Conservation (phyloP, 1,284 basidiomycete genomes). For the Xerocomus amazonicus region DNA sequence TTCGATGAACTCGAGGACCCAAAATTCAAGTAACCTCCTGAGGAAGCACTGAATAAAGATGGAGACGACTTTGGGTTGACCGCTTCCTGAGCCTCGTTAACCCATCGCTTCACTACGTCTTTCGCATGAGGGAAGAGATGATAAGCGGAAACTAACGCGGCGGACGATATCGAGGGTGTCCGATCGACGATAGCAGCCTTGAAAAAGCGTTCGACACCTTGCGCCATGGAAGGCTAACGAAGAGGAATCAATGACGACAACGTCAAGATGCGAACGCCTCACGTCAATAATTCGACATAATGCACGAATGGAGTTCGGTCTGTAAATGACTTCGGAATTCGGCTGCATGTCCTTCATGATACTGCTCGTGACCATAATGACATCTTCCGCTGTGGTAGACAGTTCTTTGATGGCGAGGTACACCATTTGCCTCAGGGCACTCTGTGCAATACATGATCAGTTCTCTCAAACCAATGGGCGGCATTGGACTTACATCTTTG, state of each 20-base stretch:
- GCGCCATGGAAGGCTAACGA: conserved; percentile 87
- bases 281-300: conserved; percentile 97
- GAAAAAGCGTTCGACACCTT: conserved; percentile 98
- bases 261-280: conserved; percentile 37
- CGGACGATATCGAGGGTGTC: conserved; percentile 93
- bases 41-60: conserved; percentile 57
- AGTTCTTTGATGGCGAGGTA: conserved; percentile 99
- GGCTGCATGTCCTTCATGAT: conserved; percentile 99
- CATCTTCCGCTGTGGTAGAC: conserved; percentile 93
- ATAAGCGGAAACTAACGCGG: conserved; percentile 95
- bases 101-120: conserved; percentile 97
- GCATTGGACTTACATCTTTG: conserved; percentile 80
- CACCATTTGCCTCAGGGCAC: conserved; percentile 95
- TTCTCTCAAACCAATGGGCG: conserved; percentile 2
- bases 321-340: conserved; percentile 97
- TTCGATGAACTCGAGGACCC: conserved; percentile 49
- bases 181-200: conserved; percentile 99
- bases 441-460: conserved; percentile 46
- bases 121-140: conserved; percentile 93
- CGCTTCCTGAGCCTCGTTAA: conserved; percentile 97
- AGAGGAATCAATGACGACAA: conserved; percentile 7
- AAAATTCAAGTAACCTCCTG: conserved; percentile 69
- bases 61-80: conserved; percentile 85
- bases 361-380: conserved; percentile 99
- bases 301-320: conserved; percentile 96